Evolutionary conservation across 2,329 filamentous ascomycete species (phyloP).

Genomic region (Stachybotrys echinatus): DNA sequence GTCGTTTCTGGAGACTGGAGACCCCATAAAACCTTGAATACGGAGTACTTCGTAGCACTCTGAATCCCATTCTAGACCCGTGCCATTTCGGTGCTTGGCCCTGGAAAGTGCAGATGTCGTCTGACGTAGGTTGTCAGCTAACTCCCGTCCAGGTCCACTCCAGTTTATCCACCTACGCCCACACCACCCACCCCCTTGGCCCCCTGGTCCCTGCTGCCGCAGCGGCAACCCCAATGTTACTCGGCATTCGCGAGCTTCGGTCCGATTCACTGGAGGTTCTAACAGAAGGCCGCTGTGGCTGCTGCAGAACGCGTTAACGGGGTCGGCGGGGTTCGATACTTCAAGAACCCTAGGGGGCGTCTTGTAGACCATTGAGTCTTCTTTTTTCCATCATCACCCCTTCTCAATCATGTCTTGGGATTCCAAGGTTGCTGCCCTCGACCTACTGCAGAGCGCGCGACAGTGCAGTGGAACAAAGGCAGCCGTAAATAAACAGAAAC

Average conservation of each 20-base stretch:
- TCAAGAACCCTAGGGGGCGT: no score
- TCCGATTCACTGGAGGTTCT: background rate
- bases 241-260: background rate
- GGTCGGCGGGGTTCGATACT: background rate
- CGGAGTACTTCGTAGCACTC: background rate
- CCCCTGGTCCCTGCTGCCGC: background rate
- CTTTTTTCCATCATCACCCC: no score
- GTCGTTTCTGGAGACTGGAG: no score
- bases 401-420: no score
- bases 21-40: background rate
- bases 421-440: background rate
- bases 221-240: background rate
- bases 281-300: background rate
- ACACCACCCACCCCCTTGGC: background rate
- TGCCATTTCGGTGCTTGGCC: background rate
- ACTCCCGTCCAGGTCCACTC: no score
- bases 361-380: background rate
- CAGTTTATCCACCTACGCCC: background rate
- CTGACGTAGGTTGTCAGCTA: background rate
- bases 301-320: background rate
- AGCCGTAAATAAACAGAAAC: background rate
- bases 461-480: background rate
- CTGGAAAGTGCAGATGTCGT: background rate
- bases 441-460: no score
- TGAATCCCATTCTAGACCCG: background rate